phyloP scores from a whole-genome alignment of 768 basidiomycete species.

The Suillus hirtellus region DNA sequence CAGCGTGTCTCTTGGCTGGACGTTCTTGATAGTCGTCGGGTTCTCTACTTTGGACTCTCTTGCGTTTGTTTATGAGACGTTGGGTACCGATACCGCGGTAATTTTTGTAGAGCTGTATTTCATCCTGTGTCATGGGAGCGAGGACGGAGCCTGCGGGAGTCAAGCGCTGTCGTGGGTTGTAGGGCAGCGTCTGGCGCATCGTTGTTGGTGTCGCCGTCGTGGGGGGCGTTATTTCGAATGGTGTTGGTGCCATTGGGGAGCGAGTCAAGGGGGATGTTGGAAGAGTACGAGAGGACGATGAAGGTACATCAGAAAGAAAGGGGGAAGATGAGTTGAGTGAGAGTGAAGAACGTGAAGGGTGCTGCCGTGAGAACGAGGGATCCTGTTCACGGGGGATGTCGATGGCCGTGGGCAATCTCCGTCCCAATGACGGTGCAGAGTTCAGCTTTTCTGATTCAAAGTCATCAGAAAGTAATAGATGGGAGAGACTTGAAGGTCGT shows the following conservation, averaged over 20 bases:
- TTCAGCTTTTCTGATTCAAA: conserved; percentile 29
- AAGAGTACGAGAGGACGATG: conserved; percentile 24
- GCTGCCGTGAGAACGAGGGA: conserved; percentile 28
- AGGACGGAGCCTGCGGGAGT: conserved; percentile 64
- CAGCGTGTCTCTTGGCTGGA: conserved; percentile 52
- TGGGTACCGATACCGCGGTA: conserved; percentile 57
- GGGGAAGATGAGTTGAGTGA: conserved; percentile 22
- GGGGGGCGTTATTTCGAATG: conserved; percentile 36
- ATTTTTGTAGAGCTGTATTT: conserved; percentile 59
- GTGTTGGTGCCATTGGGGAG: conserved; percentile 27
- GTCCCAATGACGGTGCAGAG: conserved; percentile 28
- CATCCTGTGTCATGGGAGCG: conserved; percentile 60
- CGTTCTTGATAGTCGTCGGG: conserved; percentile 41
- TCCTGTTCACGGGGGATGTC: conserved; percentile 33
- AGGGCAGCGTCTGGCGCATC: conserved; percentile 47
- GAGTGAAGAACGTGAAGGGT: conserved; percentile 20
- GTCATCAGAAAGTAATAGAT: conserved; percentile 36
- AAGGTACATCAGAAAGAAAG: conserved; percentile 17
- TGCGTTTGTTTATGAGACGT: conserved; percentile 52
- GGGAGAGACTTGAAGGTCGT: conserved; percentile 45
- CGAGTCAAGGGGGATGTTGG: conserved; percentile 33
- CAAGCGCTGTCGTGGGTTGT: conserved; percentile 62
- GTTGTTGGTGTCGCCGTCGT: conserved; percentile 26
- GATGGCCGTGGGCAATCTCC: conserved; percentile 34
- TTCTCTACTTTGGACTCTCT: conserved; percentile 43